Conservation (phyloP, 108 stramenopile species). For the Cylindrotheca fusiformis region DNA sequence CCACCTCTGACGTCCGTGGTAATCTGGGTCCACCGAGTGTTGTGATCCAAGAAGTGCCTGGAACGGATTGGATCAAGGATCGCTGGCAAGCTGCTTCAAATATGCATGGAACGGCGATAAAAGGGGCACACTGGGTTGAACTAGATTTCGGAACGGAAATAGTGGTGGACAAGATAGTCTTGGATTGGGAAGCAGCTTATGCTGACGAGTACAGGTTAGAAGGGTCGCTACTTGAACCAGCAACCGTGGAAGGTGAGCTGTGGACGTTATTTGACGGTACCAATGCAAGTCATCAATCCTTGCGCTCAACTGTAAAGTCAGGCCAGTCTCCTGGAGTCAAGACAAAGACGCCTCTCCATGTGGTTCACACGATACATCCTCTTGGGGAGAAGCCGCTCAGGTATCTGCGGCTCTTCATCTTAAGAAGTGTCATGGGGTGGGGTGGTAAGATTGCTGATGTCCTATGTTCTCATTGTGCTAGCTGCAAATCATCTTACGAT, state of each 20-base stretch:
- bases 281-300: conserved; percentile 6
- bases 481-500: too few relatives aligned
- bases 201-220: conserved; percentile 62
- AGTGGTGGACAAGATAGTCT: conserved; percentile 38
- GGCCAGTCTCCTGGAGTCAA: conserved; percentile 70
- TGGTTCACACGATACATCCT: conserved; percentile 49
- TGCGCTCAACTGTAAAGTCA: conserved; percentile 10
- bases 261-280: conserved; percentile 28
- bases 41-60: conserved; percentile 53
- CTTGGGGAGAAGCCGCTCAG: conserved; percentile 21
- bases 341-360: conserved; percentile 52
- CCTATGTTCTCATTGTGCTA: too few relatives aligned
- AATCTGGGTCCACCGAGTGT: conserved; percentile 76
- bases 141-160: conserved; percentile 45
- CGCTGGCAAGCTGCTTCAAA: conserved; percentile 84
- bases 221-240: conserved; percentile 18
- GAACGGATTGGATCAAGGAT: conserved; percentile 73
- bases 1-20: conserved; percentile 52
- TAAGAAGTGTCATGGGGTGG: conserved; percentile 57
- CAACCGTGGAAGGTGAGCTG: conserved; percentile 5
- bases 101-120: conserved; percentile 77
- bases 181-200: conserved; percentile 84
- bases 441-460: conserved; percentile 20
- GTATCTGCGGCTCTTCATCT: conserved; percentile 55
- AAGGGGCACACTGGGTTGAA: conserved; percentile 65